Conservation (phyloP, 1,139 yeast species). For the Taphrina wiesneri region DNA sequence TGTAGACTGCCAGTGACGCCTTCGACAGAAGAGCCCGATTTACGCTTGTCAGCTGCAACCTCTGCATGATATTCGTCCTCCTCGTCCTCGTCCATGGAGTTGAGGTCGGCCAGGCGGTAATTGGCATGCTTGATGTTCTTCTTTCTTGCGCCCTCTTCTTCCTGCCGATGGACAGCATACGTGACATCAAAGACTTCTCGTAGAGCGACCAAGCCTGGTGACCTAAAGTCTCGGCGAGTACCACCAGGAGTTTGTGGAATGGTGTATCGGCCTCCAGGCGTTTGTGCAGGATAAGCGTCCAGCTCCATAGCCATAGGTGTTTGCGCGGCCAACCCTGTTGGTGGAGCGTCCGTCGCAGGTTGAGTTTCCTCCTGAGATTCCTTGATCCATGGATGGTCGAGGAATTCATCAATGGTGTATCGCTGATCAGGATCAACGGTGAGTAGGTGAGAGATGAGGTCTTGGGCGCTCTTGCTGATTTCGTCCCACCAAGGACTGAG, state of each 20-base stretch:
- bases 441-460: constrained; percentile 69
- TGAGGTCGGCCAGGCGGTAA: constrained; percentile 30
- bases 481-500: constrained; percentile 98
- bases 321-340: constrained; percentile 28
- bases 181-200: constrained; percentile 94
- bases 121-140: constrained; percentile 38
- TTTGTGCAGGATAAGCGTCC: constrained; percentile 16
- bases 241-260: constrained; percentile 33
- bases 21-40: constrained; percentile 18
- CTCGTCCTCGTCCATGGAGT: constrained; percentile 41
- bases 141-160: constrained; percentile 68
- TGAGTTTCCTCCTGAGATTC: constrained; percentile 43
- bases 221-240: constrained; percentile 48
- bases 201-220: constrained; percentile 90
- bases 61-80: constrained; percentile 40
- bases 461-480: constrained; percentile 73
- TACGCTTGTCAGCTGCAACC: constrained; percentile 33
- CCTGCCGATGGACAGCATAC: constrained; percentile 89
- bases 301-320: constrained; percentile 28
- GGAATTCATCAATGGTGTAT: constrained; percentile 67
- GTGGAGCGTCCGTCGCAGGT: constrained; percentile 44
- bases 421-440: constrained; percentile 80
- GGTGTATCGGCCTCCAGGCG: constrained; percentile 26
- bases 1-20: constrained; percentile 28
- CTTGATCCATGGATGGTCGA: constrained; percentile 81